Conservation (phyloP, 495 filamentous ascomycete species). For the Penicillium lividum region DNA sequence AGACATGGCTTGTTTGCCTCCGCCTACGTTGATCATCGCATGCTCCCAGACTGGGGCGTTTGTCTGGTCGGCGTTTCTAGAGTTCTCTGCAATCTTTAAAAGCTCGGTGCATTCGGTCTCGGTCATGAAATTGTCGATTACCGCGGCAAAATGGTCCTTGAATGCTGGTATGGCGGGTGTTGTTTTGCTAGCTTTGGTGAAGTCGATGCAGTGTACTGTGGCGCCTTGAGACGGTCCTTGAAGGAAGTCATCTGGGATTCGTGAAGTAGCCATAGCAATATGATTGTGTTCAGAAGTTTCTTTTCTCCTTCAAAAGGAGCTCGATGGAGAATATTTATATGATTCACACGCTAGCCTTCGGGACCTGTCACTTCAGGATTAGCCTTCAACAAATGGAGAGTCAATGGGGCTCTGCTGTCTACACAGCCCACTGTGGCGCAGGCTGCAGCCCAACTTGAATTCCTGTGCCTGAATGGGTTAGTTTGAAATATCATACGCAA, state of each 20-base stretch:
- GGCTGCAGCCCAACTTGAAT: no score
- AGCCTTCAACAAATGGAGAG: not conserved
- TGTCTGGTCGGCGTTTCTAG: constrained; percentile 2
- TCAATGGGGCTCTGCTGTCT: not conserved
- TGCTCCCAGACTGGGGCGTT: constrained; percentile 32
- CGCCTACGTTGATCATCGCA: constrained; percentile 64
- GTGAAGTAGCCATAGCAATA: constrained; percentile 12
- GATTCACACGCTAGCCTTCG: no score
- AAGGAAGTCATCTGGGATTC: constrained; percentile 24
- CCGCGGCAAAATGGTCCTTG: constrained; percentile 55
- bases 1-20: constrained; percentile 56
- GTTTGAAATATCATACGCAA: no score
- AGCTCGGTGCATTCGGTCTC: constrained; percentile 61
- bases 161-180: constrained; percentile 53
- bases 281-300: not conserved
- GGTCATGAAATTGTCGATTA: constrained; percentile 66
- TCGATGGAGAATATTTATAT: no score
- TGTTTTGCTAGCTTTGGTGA: constrained; percentile 44
- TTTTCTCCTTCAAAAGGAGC: no score
- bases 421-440: not conserved
- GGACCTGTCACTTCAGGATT: no score
- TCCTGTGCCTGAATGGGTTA: no score
- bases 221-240: constrained; percentile 24
- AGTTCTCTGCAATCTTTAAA: constrained; percentile 55
- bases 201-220: constrained; percentile 48